Evolutionary conservation across 352 stramenopile species (phyloP).

Genomic region (Discostella stelligera): DNA sequence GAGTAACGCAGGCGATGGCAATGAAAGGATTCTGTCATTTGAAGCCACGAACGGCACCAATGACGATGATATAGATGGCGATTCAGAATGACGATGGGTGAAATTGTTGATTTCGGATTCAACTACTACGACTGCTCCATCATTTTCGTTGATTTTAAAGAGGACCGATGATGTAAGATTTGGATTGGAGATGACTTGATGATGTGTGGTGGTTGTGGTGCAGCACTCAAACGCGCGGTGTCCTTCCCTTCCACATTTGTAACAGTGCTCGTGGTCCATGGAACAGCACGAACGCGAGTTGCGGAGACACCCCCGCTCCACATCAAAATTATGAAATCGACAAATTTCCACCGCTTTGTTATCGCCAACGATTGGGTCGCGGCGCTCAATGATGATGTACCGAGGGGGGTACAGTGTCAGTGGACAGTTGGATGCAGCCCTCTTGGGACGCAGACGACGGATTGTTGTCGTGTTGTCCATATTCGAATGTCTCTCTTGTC

Average conservation of each 20-base stretch:
- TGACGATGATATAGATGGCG: background rate
- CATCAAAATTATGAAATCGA: constrained; percentile 47
- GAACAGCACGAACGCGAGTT: constrained; percentile 16
- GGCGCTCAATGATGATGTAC: constrained; percentile 17
- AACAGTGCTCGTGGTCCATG: constrained; percentile 40
- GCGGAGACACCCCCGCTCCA: constrained; percentile 35
- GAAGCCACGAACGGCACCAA: background rate
- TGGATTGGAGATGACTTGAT: background rate
- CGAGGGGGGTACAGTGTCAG: constrained; percentile 24
- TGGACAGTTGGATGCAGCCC: constrained; percentile 24
- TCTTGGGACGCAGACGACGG: constrained; percentile 27
- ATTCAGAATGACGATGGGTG: background rate
- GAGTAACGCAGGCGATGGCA: constrained; percentile 21
- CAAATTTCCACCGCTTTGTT: constrained; percentile 31
- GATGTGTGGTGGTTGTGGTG: too few species aligned
- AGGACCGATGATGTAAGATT: constrained; percentile 17
- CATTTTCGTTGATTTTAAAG: constrained; percentile 4
- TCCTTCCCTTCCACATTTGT: constrained; percentile 24
- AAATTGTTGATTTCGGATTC: background rate
- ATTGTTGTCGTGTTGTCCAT: constrained; percentile 11
- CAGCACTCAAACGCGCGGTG: constrained; percentile 37
- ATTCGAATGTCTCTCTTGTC: background rate
- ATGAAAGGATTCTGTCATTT: background rate
- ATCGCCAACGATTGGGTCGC: background rate
- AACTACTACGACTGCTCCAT: background rate